Conservation (phyloP, 2,329 filamentous ascomycete species). For the Remersonia thermophila region DNA sequence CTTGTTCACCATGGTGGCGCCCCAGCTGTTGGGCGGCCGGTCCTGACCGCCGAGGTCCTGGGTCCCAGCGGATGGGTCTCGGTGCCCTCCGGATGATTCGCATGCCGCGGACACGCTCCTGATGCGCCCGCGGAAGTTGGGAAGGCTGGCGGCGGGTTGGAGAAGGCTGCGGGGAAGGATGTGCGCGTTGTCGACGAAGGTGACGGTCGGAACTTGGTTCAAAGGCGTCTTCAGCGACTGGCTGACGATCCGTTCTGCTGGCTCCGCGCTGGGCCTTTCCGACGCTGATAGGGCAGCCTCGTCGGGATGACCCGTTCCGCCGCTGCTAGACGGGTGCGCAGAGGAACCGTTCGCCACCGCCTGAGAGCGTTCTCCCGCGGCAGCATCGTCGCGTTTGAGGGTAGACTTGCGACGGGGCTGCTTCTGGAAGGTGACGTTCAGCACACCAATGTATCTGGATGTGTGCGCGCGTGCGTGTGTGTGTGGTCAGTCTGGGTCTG, state of each 20-base stretch:
- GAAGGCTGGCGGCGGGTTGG: conserved; percentile 35
- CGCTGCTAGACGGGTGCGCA: conserved; percentile 10
- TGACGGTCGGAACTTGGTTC: conserved; percentile 71
- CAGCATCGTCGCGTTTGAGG: conserved; percentile 36
- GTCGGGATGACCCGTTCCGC: not conserved
- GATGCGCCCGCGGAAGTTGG: conserved; percentile 21
- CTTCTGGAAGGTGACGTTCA: conserved; percentile 93
- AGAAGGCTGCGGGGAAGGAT: conserved; percentile 81
- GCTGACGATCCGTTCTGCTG: conserved; percentile 42
- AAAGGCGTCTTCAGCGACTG: conserved; percentile 61
- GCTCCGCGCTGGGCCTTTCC: not conserved
- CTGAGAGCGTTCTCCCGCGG: conserved; percentile 25
- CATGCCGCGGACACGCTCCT: conserved; percentile 24
- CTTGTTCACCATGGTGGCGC: conserved; percentile 82
- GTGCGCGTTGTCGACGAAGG: conserved; percentile 87
- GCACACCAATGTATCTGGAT: conserved; percentile 79
- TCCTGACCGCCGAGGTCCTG: conserved; percentile 31
- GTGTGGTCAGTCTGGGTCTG: no score
- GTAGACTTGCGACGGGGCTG: conserved; percentile 53
- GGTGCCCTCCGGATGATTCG: conserved; percentile 8
- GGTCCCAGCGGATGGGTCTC: not conserved
- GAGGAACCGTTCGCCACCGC: conserved; percentile 14
- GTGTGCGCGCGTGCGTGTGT: no score
- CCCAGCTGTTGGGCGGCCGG: conserved; percentile 62
- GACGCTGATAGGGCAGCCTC: no score